Evolutionary conservation across 805 yeast genomes (phyloP).

Genomic region (Metschnikowia peoriensis): DNA sequence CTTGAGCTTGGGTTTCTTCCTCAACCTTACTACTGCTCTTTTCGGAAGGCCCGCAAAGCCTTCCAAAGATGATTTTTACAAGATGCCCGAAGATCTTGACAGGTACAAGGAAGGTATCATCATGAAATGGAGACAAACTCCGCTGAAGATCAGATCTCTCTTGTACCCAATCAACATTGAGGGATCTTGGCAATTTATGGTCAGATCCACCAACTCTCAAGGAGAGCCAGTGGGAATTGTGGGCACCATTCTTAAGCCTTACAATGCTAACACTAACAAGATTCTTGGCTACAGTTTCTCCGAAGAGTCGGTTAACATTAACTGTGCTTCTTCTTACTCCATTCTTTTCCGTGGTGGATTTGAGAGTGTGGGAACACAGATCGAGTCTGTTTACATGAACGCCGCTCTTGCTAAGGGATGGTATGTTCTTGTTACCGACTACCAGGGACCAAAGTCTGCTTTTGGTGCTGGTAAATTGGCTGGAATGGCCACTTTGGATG

Average conservation of each 20-base stretch:
- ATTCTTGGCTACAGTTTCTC: conserved; percentile 21
- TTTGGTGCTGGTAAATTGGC: conserved; percentile 33
- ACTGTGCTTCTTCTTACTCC: conserved; percentile 24
- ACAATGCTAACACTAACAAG: conserved; percentile 23
- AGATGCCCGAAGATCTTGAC: conserved; percentile 5
- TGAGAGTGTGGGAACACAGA: conserved; percentile 17
- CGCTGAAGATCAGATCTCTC: conserved; percentile 10
- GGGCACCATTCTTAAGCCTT: conserved; percentile 23
- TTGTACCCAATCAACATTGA: conserved; percentile 12
- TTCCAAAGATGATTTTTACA: conserved; percentile 11
- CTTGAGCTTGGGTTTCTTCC: conserved; percentile 1
- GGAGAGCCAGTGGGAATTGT: conserved; percentile 23
- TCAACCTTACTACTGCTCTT: neutral
- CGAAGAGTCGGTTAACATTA: conserved; percentile 20
- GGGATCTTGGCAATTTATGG: conserved; percentile 24
- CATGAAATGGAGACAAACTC: conserved; percentile 8
- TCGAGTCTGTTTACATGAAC: conserved; percentile 17
- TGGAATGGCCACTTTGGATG: conserved; percentile 31
- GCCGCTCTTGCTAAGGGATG: conserved; percentile 27
- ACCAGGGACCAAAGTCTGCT: conserved; percentile 33
- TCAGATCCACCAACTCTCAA: conserved; percentile 21
- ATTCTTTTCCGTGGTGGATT: conserved; percentile 15
- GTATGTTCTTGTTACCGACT: conserved; percentile 34
- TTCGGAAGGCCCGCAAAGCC: neutral
- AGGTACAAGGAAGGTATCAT: conserved; percentile 10